Conservation (phyloP, 495 filamentous ascomycete genomes). For the Jackrogersella multiformis region DNA sequence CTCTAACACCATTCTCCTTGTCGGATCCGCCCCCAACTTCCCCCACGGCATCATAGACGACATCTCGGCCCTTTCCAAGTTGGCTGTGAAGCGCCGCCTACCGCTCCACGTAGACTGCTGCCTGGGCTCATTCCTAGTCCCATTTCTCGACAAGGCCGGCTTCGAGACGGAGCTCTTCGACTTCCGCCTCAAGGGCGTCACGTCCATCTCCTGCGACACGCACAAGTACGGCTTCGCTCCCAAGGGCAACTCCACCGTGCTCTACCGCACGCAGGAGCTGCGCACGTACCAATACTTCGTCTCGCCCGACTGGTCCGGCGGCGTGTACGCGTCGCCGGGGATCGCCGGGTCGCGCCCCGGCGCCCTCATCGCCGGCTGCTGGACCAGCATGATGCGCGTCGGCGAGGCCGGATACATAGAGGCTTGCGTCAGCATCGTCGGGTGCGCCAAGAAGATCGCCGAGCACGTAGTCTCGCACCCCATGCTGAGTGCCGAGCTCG, state of each 20-base stretch:
- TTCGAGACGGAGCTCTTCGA: constrained; percentile 90
- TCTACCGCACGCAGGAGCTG: constrained; percentile 83
- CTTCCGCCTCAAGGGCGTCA: constrained; percentile 93
- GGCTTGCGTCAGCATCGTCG: constrained; percentile 86
- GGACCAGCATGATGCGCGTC: constrained; percentile 86
- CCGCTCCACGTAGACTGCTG: constrained; percentile 98
- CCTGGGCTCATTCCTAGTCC: constrained; percentile 91
- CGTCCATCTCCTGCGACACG: constrained; percentile 93
- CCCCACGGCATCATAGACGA: constrained; percentile 98
- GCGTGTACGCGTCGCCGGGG: constrained; percentile 91
- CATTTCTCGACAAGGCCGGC: constrained; percentile 89
- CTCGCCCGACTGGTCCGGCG: constrained; percentile 92
- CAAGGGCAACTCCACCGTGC: constrained; percentile 90
- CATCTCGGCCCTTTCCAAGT: constrained; percentile 82
- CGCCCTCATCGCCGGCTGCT: constrained; percentile 92
- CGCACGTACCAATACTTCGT: constrained; percentile 95
- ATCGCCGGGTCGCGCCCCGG: constrained; percentile 93
- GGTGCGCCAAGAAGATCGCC: constrained; percentile 84
- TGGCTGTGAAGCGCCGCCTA: constrained; percentile 79
- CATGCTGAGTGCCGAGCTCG: constrained; percentile 72
- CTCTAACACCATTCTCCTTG: constrained; percentile 93
- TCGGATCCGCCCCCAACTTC: constrained; percentile 96
- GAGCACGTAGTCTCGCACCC: constrained; percentile 73
- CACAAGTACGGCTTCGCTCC: constrained; percentile 99
- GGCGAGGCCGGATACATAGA: constrained; percentile 91